phyloP scores from a whole-genome alignment of 2,329 filamentous ascomycete genomes.

The Alternaria brassicicola region DNA sequence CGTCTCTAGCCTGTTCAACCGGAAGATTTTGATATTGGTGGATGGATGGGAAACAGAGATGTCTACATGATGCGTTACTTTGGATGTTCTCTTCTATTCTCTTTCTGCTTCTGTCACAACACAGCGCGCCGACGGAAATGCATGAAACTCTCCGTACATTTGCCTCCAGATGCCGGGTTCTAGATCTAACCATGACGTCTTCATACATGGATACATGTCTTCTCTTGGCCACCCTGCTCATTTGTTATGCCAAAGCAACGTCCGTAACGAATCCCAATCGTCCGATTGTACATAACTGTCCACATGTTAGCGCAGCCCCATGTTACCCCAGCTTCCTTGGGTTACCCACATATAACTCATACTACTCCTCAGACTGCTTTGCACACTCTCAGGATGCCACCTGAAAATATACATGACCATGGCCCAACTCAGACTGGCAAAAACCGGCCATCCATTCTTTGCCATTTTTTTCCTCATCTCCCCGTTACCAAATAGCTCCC shows the following conservation, averaged over 20 bases:
- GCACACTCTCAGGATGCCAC: slow-evolving; percentile 88
- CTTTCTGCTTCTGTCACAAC: background rate
- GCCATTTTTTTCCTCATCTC: slow-evolving; percentile 48
- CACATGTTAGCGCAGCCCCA: slow-evolving; percentile 21
- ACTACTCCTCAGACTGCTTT: slow-evolving; percentile 87
- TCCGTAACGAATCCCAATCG: slow-evolving; percentile 85
- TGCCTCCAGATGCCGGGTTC: background rate
- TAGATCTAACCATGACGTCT: background rate
- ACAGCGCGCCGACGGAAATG: background rate
- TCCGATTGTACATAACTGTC: slow-evolving; percentile 77
- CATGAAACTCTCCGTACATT: background rate
- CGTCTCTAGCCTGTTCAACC: background rate
- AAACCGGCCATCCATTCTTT: slow-evolving; percentile 84
- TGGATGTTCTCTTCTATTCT: background rate
- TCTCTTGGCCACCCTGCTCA: slow-evolving; percentile 34
- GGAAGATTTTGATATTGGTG: background rate
- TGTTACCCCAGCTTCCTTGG: background rate
- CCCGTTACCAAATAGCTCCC: slow-evolving; percentile 48
- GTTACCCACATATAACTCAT: slow-evolving; percentile 92
- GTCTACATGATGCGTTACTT: background rate
- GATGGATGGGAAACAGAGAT: background rate
- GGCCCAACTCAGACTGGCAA: slow-evolving; percentile 90
- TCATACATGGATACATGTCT: background rate
- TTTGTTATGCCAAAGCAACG: slow-evolving; percentile 84
- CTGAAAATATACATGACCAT: slow-evolving; percentile 95